A percentile compares a stretch with the other conserved stretches of the same genome.
phyloP scores from a whole-genome alignment of 352 stramenopile species.

The Lagenidium giganteum region DNA sequence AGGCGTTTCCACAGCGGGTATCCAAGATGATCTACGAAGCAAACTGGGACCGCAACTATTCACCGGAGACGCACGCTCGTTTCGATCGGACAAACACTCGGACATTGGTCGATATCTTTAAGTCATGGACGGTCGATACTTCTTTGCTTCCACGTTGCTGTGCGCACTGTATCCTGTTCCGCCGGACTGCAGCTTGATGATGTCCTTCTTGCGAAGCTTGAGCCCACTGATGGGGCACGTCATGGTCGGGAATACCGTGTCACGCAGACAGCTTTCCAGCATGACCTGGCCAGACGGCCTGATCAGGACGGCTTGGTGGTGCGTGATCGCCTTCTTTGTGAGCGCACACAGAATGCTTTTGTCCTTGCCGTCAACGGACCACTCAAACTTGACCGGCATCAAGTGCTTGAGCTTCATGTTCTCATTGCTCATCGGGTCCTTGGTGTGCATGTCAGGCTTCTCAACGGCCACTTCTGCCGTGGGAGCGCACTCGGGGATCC shows the following conservation, averaged over 20 bases:
- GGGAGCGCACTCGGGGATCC: constrained; percentile 82
- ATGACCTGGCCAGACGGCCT: constrained; percentile 74
- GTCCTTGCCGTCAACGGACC: constrained; percentile 31
- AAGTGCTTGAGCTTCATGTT: constrained; percentile 85
- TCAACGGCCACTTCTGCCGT: constrained; percentile 38
- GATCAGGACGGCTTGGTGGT: constrained; percentile 72
- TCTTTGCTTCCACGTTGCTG: constrained; percentile 84
- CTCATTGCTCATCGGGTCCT: constrained; percentile 79
- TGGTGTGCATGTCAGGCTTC: constrained; percentile 65
- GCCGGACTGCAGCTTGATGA: constrained; percentile 69
- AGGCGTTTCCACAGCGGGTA: constrained; percentile 10
- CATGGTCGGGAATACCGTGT: constrained; percentile 83
- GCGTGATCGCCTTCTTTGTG: constrained; percentile 80
- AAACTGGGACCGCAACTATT: no score
- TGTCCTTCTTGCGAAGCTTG: constrained; percentile 85
- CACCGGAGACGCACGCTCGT: no score
- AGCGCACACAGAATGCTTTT: constrained; percentile 62
- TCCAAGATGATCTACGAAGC: constrained; percentile 38
- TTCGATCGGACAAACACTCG: no score
- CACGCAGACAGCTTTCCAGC: constrained; percentile 74
- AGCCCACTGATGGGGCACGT: constrained; percentile 79
- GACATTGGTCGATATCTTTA: constrained; percentile 6
- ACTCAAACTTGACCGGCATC: constrained; percentile 84
- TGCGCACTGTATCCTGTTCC: constrained; percentile 81
- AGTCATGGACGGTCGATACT: constrained; percentile 81